These are phyloP conservation scores for Botryosphaeria dothidea DNA, from an alignment of 2,329 filamentous ascomycete genomes.

Conservation along the genomic window DNA sequence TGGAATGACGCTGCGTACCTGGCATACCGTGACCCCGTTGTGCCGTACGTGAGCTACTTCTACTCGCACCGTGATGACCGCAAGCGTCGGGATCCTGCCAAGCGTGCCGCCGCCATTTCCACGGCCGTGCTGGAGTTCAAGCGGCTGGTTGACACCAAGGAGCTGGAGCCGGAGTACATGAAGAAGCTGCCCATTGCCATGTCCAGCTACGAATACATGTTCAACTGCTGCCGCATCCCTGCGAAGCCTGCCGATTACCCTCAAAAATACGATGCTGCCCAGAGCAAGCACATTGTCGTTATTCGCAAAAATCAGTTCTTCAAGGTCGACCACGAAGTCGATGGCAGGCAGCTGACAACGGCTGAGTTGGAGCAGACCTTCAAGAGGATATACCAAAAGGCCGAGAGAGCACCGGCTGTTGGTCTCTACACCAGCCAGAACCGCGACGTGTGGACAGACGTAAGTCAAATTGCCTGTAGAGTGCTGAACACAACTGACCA, in stretches of 20 bases:
- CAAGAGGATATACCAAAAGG: slow-evolving; percentile 76
- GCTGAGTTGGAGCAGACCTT: slow-evolving; percentile 91
- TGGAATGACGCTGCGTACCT: slow-evolving; percentile 97
- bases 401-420: slow-evolving; percentile 70
- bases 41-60: slow-evolving; percentile 99
- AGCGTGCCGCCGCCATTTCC: slow-evolving; percentile 88
- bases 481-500: neutral
- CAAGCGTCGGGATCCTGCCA: slow-evolving; percentile 80
- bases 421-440: slow-evolving; percentile 89
- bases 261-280: slow-evolving; percentile 72
- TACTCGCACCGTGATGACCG: slow-evolving; percentile 97
- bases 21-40: slow-evolving; percentile 88
- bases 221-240: slow-evolving; percentile 87
- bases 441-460: slow-evolving; percentile 88
- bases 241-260: slow-evolving; percentile 80
- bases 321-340: slow-evolving; percentile 81
- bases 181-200: slow-evolving; percentile 96
- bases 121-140: slow-evolving; percentile 91
- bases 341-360: slow-evolving; percentile 82
- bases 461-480: slow-evolving; percentile 28
- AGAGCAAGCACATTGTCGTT: slow-evolving; percentile 85
- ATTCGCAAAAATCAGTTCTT: slow-evolving; percentile 97
- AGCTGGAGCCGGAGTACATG: slow-evolving; percentile 97
- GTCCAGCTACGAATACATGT: slow-evolving; percentile 99
- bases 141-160: slow-evolving; percentile 78